A percentile compares a stretch with the other conserved stretches of the same genome.
Evolutionary conservation across 2,329 filamentous ascomycete genomes (phyloP).

Genomic region (Magnaporthiopsis rhizophila): DNA sequence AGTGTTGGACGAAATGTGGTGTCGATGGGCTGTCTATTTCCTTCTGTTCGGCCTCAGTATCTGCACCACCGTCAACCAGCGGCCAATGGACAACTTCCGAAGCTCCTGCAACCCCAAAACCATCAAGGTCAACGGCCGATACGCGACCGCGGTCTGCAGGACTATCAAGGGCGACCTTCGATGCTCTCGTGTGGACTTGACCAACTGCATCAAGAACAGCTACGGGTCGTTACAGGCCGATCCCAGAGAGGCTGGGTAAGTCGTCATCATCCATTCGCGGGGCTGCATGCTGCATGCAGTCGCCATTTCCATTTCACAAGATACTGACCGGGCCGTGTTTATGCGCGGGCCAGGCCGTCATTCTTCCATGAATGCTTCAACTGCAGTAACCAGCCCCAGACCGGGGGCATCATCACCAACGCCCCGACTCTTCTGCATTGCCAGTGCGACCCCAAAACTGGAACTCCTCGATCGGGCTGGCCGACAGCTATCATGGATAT

Average conservation of each 20-base stretch:
- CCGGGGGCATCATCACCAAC: neutral
- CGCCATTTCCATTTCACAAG: neutral
- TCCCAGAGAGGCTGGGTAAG: neutral
- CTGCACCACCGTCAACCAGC: neutral
- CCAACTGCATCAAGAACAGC: neutral
- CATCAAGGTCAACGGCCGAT: neutral
- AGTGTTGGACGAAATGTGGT: neutral
- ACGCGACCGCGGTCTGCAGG: slow-evolving; percentile 1
- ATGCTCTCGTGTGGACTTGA: neutral
- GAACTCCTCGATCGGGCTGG: neutral
- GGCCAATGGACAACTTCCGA: slow-evolving; percentile 4
- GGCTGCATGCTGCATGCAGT: too few relatives aligned
- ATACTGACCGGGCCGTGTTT: neutral
- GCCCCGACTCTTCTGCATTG: neutral
- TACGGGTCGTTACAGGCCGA: neutral
- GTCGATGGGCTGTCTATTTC: neutral
- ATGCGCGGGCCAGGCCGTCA: neutral
- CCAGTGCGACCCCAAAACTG: slow-evolving; percentile 1
- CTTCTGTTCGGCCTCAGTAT: neutral
- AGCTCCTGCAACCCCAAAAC: slow-evolving; percentile 1
- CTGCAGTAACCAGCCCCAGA: slow-evolving; percentile 3
- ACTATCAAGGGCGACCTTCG: neutral
- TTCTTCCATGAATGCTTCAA: neutral
- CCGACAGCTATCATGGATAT: neutral
- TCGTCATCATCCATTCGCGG: neutral